Evolutionary conservation across 192 early-diverging fungal species (phyloP), one percentile per base, ranked within the genome.

Genomic region (Linnemannia schmuckeri): DNA sequence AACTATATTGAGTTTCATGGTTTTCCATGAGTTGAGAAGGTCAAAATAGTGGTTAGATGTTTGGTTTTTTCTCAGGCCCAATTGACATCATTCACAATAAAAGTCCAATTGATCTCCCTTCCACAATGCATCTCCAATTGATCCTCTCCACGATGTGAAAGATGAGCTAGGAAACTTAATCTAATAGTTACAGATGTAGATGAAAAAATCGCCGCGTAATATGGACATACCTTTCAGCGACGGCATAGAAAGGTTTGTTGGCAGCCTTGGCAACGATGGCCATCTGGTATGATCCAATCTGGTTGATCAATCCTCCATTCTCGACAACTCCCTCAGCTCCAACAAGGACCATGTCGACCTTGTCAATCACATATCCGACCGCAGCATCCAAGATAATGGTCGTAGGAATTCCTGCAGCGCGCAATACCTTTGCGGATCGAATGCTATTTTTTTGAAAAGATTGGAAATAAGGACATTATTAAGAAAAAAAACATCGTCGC

Each of bases 311-410:
- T 0, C 99, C 99, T 37, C 99, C 99, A 85, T 97, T 99, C 88
- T 98, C 96, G 2, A 97, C 97, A 9, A 99, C 97, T 44, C 97
- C 99, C 89, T 99, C 99, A 13, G 99, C 99, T 27, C 99, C 99
- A 40, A 97, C 97, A 81, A 99, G 92, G 24, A 99, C 96, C 92
- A 98, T 92, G 82, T 99, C 98, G 22, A 99, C 98, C 86, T 96
- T 95, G 78, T 97, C 95, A 91, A 99, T 98, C 76, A 98, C 92
- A 89, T 96, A 98, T 42, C 96, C 97, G 8, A 98, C 96, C 6
- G 98, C 97, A 6, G 96, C 91, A 87, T 99, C 99, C 81, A 96
- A 87, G 47, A 99, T 94, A 30, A 97, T 93, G 63, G 95, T 94
- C 24, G 96, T 96, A 10, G 95, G 95, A 54, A 99, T 95, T 76